Percentiles rank a stretch among this genome's conserved stretches.
Conservation (phyloP, 2,329 filamentous ascomycete species). For the Eutypa lata region DNA sequence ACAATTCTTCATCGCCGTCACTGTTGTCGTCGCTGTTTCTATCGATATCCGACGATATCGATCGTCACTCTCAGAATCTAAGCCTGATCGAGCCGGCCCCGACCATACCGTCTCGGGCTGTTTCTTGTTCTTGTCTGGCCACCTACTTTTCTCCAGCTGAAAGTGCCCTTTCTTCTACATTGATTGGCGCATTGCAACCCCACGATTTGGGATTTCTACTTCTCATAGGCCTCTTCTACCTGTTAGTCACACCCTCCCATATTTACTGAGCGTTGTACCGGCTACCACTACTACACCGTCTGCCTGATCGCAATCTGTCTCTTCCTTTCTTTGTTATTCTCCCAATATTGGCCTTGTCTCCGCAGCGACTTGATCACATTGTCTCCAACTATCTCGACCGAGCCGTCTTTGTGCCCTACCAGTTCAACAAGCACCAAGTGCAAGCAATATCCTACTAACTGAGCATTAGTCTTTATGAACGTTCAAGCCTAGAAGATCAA, state of each 20-base stretch:
- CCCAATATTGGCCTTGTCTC: neutral
- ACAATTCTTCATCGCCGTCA: neutral
- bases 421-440: neutral
- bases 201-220: neutral
- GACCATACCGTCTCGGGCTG: too few species aligned
- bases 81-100: neutral
- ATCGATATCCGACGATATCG: too few species aligned
- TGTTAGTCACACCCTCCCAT: neutral
- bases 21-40: too few species aligned
- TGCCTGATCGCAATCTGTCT: neutral
- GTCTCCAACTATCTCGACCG: neutral
- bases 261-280: neutral
- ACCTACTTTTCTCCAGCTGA: too few species aligned
- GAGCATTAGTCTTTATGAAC: neutral
- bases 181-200: neutral
- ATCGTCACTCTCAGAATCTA: neutral
- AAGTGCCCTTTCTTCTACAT: neutral
- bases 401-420: neutral
- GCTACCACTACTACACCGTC: neutral
- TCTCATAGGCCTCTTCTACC: neutral
- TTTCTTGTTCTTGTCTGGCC: too few species aligned
- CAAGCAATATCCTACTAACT: neutral
- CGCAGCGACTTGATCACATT: neutral
- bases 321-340: neutral
- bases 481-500: neutral